Base-by-base conservation (phyloP, 169 alveolate genomes). In the Perkinsus olseni region DNA sequence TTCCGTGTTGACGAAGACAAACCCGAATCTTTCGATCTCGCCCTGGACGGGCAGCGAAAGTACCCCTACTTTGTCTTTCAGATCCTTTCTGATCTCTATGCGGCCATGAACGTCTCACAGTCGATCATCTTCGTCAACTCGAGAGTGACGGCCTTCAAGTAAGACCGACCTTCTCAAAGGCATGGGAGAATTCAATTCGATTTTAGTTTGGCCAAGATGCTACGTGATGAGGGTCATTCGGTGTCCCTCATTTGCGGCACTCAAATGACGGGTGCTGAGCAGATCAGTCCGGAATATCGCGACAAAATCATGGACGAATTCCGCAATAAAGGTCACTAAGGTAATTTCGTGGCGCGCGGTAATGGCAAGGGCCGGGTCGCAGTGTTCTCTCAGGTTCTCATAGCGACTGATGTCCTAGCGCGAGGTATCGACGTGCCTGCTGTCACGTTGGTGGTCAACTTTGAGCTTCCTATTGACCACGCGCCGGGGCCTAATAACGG, bases 401-500 rank as follows among this genome's bases (percentile, higher is more conserved):
- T 99, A 51, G 97, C 99, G 92, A 99, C 99, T 48, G 99, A 99
- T 95, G 98, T 99, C 74, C 96, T 99, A 74, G 98, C 99, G 3
- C 97, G 99, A 95, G 99, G 99, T 62, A 98, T 99, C 39, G 99
- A 99, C 95, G 99, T 99, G 20, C 99, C 99, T 45, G 98, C 97
- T 94, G 99, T 98, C 92, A 96, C 98, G 34, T 95, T 98, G 48
- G 99, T 99, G 38, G 97, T 99, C 93, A 98, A 98, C 96, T 99
- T 97, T 96, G 99, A 99, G 92, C 94, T 98, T 74, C 99, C 99
- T 21, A 95, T 96, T 93, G 94, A 93, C 38, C 95, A 92, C 94
- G 93, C 96, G 38, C 96, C 97, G 28, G 93, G 97, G 39, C 94
- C 94, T 45, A 94, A 93, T 13, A 92, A 36, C 40, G 38, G 38